phyloP scores from a whole-genome alignment of 2,329 filamentous ascomycete species.

The Zymoseptoria pseudotritici region DNA sequence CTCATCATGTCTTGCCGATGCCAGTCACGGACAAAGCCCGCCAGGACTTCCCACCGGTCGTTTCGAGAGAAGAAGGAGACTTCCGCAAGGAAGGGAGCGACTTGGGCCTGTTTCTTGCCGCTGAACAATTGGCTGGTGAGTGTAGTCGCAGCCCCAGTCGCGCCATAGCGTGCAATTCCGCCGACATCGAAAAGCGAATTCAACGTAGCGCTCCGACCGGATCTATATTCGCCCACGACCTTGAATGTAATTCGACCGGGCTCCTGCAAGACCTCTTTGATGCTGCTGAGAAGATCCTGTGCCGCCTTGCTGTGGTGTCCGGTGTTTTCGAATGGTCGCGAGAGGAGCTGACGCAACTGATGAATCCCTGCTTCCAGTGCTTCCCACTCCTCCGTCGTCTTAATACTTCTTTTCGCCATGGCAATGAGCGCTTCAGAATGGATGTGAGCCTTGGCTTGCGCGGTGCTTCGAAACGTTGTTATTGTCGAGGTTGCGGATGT shows the following conservation, averaged over 20 bases:
- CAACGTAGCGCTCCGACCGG: not conserved
- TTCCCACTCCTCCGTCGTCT: not conserved
- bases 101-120: slow-evolving; percentile 6
- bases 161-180: not conserved
- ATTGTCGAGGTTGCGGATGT: too few species aligned
- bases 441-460: too few species aligned
- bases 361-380: not conserved
- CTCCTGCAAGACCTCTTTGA: not conserved
- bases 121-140: slow-evolving; percentile 11
- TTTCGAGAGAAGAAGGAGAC: slow-evolving; percentile 13
- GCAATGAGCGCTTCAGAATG: too few species aligned
- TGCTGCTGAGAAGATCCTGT: not conserved
- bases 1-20: not conserved
- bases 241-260: not conserved
- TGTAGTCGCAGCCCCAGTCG: not conserved
- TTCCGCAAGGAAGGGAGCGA: slow-evolving; percentile 11
- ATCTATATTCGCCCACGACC: not conserved
- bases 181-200: not conserved
- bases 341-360: not conserved
- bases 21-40: slow-evolving; percentile 2
- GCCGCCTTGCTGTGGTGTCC: not conserved
- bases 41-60: slow-evolving; percentile 7
- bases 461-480: too few species aligned
- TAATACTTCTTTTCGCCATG: not conserved
- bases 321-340: not conserved